Evolutionary conservation across 2,329 filamentous ascomycete genomes (phyloP).

Genomic region (Cercospora janseana): DNA sequence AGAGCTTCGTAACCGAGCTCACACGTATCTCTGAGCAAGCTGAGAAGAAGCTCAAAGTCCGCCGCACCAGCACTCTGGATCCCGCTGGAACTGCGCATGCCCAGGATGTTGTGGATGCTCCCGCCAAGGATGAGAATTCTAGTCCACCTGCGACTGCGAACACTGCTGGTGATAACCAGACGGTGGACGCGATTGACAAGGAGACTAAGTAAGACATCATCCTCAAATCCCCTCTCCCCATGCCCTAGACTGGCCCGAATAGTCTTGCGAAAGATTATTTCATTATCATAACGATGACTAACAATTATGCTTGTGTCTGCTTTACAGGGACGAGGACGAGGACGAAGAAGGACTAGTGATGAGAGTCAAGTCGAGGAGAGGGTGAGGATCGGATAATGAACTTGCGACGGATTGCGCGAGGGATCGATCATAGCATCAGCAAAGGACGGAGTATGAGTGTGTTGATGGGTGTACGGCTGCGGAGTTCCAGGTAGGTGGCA

Average conservation of each 20-base stretch:
- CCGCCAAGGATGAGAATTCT: conserved; percentile 18
- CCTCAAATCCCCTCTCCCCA: background rate
- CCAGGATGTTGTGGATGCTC: conserved; percentile 10
- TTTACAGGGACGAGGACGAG: conserved; percentile 24
- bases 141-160: conserved; percentile 18
- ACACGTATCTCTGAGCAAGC: conserved; percentile 56
- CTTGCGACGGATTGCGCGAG: background rate
- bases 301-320: conserved; percentile 18
- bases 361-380: conserved; percentile 19
- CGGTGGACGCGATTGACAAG: conserved; percentile 18
- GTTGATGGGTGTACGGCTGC: no score
- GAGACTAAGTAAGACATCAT: conserved; percentile 27
- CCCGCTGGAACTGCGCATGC: conserved; percentile 14
- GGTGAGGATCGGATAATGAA: no score
- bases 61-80: conserved; percentile 26
- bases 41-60: conserved; percentile 50
- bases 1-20: conserved; percentile 86
- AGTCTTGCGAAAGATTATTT: no score
- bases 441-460: no score
- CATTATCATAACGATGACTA: conserved; percentile 19
- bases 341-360: conserved; percentile 27
- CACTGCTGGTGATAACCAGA: conserved; percentile 22
- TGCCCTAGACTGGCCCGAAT: no score
- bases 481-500: no score
- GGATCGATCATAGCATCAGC: background rate